phyloP scores from a whole-genome alignment of 176 grass and related monocot species.

The Paspalum notatum region DNA sequence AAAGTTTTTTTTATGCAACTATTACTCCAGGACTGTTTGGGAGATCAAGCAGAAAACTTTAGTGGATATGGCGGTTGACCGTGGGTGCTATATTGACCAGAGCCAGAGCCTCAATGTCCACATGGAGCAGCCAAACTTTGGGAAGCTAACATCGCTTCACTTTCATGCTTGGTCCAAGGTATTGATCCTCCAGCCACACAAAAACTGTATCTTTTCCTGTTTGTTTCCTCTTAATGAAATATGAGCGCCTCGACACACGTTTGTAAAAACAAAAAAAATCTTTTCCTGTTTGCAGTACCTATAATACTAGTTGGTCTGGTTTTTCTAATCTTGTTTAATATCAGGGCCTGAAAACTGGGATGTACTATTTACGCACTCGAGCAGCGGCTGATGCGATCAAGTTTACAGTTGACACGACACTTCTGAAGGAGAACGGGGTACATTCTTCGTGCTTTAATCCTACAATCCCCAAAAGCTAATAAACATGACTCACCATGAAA shows the following conservation, averaged over 20 bases:
- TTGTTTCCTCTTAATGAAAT: no score
- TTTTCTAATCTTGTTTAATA: conserved; percentile 21
- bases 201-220: neutral
- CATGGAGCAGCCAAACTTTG: conserved; percentile 98
- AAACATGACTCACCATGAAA: conserved; percentile 14
- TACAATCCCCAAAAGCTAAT: neutral
- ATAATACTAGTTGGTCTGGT: neutral
- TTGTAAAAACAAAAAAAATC: neutral
- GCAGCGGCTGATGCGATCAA: conserved; percentile 96
- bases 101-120: conserved; percentile 98
- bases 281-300: neutral
- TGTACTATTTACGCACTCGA: conserved; percentile 96
- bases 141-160: conserved; percentile 91
- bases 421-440: conserved; percentile 59
- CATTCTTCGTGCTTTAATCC: neutral
- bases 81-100: conserved; percentile 97
- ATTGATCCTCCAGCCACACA: neutral
- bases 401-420: conserved; percentile 84
- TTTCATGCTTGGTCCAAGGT: conserved; percentile 99
- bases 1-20: conserved; percentile 15
- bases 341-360: conserved; percentile 97
- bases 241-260: no score
- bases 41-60: conserved; percentile 99
- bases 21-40: conserved; percentile 82
- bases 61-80: conserved; percentile 97